Base-by-base conservation (phyloP, 129 eudicot genomes). In the Gnaphalium uliginosum region DNA sequence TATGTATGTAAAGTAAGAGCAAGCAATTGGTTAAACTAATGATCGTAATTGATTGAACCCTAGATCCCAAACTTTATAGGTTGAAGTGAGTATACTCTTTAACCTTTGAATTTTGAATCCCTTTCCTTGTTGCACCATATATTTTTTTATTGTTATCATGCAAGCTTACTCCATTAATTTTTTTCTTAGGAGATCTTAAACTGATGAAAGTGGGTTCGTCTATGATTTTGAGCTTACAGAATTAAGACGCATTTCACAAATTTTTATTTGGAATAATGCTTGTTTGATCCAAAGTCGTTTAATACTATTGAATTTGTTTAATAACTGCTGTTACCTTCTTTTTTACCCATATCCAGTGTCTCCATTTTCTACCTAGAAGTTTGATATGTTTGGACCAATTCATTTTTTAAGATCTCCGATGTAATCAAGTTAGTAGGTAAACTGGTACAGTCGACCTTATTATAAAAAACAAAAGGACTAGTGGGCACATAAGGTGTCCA, bases 1-100 rank as follows among this genome's bases (percentile, higher is more conserved):
- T 73, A 14, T 19, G 19, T 13, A 35, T 24, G 13, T 71, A 33
- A 48, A 26, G 8, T 32, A 22, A 15, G 11, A 61, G 25, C 21
- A 39, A 73, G 19, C 61, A 73, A 62, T 41, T 60, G 71, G 27
- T 61, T 19, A 62, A 41, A 71, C 71, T 74, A 41, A 61, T 24
- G 39, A 59, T 62, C 19, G 48, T 74, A 23, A 74, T 61, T 61
- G 59, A 41, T 61, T 39, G 21, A 32, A 7, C 43, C 70, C 24
- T 61, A 58, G 58, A 33, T 73, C 15, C 19, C 30, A 71, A 54
- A 51, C 46, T 30, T 27, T 5, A 58, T 14, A 60, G 23, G 59
- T 37, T 73, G 69, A 60, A 73, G 21, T 66, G 53, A 21, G 54
- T 37, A 37, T 48, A n/a, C n/a, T 66, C 27, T 33, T 33, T n/a